phyloP scores from a whole-genome alignment of 1,284 basidiomycete species.

The Naganishia albida region DNA sequence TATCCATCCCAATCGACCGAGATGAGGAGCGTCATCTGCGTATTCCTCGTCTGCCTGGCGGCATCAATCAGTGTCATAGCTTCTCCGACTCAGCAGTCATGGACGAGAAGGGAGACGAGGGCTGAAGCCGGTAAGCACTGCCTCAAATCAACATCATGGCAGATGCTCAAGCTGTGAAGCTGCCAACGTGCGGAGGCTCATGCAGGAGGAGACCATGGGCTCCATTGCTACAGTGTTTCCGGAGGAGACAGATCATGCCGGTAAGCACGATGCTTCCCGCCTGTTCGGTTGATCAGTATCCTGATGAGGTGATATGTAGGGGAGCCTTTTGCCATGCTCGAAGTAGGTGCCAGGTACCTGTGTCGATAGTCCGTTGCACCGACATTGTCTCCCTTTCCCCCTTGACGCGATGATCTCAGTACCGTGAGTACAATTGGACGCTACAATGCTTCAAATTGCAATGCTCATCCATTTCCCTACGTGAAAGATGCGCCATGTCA shows the following conservation, averaged over 20 bases:
- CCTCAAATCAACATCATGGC: neutral
- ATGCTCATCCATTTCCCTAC: slow-evolving; percentile 1
- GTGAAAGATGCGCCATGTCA: slow-evolving; percentile 58
- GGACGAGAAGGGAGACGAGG: slow-evolving; percentile 13
- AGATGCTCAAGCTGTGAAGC: slow-evolving; percentile 28
- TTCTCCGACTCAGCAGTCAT: slow-evolving; percentile 2
- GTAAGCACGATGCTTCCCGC: slow-evolving; percentile 32
- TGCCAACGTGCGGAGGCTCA: slow-evolving; percentile 38
- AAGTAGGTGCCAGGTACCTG: slow-evolving; percentile 59
- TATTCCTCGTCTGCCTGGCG: neutral
- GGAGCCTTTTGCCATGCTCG: slow-evolving; percentile 64
- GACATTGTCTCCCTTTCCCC: neutral
- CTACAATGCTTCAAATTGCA: neutral
- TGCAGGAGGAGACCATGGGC: slow-evolving; percentile 42
- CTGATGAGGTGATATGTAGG: slow-evolving; percentile 46
- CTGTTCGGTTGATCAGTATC: neutral
- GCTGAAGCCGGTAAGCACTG: slow-evolving; percentile 14
- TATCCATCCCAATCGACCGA: too few species aligned
- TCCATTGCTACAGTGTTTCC: slow-evolving; percentile 50
- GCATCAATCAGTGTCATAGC: neutral
- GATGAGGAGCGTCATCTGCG: neutral
- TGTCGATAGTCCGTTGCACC: neutral
- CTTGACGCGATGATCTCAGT: slow-evolving; percentile 26
- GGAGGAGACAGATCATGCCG: slow-evolving; percentile 39
- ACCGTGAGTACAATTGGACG: slow-evolving; percentile 32